Evolutionary conservation across 169 alveolate species (phyloP).

Genomic region (Eimeria acervulina): DNA sequence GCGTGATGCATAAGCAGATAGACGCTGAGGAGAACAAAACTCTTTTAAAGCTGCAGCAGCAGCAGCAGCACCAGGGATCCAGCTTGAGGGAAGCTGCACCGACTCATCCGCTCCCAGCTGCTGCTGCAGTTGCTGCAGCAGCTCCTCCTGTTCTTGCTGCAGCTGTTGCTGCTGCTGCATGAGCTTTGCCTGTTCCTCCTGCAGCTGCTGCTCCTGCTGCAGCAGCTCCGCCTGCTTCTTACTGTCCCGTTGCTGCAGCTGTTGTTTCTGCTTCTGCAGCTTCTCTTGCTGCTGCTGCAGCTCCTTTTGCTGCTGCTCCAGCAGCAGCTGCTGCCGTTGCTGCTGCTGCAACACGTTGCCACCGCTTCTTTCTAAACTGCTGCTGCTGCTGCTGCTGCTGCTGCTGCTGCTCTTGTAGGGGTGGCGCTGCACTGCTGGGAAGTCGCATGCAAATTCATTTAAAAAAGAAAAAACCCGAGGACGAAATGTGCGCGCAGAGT

Average conservation of each 20-base stretch:
- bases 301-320: too few relatives aligned
- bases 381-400: not conserved
- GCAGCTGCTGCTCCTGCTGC: too few relatives aligned
- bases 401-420: not conserved
- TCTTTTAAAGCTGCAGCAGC: not conserved
- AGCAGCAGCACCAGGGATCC: conserved; percentile 62
- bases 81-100: conserved; percentile 7
- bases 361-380: too few relatives aligned
- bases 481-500: conserved; percentile 78
- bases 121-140: not conserved
- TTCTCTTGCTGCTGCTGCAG: too few relatives aligned
- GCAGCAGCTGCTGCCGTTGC: too few relatives aligned
- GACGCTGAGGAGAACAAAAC: conserved; percentile 4
- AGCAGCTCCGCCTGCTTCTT: too few relatives aligned
- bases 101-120: not conserved
- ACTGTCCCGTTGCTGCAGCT: too few relatives aligned
- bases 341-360: too few relatives aligned
- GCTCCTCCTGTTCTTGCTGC: too few relatives aligned
- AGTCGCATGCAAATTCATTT: conserved; percentile 42
- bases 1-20: conserved; percentile 47
- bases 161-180: too few relatives aligned
- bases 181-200: too few relatives aligned
- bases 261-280: too few relatives aligned
- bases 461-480: conserved; percentile 27
- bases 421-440: not conserved